Conservation (phyloP, 305 asterid genomes). For the Fraxinus sp. region DNA sequence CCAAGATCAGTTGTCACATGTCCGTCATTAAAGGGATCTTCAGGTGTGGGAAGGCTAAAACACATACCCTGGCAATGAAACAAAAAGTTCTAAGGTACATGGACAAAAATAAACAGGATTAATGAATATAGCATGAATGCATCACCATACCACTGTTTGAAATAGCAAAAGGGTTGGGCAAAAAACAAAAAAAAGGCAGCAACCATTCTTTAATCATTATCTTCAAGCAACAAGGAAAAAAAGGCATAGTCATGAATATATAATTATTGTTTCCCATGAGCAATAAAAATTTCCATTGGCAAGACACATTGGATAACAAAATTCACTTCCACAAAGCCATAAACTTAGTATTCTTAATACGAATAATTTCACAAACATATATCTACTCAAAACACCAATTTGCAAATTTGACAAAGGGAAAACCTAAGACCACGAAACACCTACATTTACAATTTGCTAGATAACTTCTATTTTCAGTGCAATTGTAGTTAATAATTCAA, state of each 20-base stretch:
- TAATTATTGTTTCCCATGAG: background rate
- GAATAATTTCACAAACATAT: background rate
- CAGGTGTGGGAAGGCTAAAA: slow-evolving; percentile 77
- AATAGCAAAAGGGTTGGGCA: background rate
- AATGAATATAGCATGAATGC: background rate
- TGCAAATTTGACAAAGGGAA: background rate
- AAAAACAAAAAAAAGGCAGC: background rate
- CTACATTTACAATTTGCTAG: background rate
- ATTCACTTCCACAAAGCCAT: background rate
- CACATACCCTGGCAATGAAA: slow-evolving; percentile 78
- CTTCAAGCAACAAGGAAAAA: background rate
- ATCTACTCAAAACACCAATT: background rate
- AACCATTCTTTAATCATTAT: background rate
- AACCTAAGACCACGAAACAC: background rate
- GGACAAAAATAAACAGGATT: slow-evolving; percentile 3
- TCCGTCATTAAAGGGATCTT: slow-evolving; percentile 78
- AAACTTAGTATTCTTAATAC: background rate
- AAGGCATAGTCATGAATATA: background rate
- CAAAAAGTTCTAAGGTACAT: background rate
- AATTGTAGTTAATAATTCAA: background rate
- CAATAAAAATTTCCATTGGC: background rate
- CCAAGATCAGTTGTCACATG: slow-evolving; percentile 38
- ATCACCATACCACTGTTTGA: background rate
- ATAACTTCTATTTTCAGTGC: background rate
- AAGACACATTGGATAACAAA: background rate